Conservation (phyloP, 352 stramenopile species). For the Plasmopara viticola region DNA sequence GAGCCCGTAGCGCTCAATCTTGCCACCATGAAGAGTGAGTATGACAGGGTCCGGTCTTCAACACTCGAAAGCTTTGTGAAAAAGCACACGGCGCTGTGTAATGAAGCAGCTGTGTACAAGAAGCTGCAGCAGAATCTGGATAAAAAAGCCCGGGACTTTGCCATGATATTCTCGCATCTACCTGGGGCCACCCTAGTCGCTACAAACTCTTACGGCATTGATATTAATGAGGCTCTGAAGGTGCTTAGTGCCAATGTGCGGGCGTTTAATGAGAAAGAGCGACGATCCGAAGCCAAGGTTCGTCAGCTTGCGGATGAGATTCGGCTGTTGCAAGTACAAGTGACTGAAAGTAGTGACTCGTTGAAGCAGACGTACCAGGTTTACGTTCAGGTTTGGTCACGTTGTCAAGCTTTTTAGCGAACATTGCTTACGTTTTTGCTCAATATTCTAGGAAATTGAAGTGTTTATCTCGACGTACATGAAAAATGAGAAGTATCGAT, state of each 20-base stretch:
- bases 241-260: constrained; percentile 23
- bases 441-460: constrained; percentile 56
- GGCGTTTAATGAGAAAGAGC: constrained; percentile 32
- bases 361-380: constrained; percentile 41
- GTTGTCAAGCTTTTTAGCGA: background rate
- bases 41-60: constrained; percentile 45
- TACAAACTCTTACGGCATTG: constrained; percentile 21
- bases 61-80: constrained; percentile 67
- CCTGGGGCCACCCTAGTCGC: constrained; percentile 17
- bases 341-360: constrained; percentile 27
- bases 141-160: constrained; percentile 39
- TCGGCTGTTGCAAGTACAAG: constrained; percentile 25
- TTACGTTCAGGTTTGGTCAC: constrained; percentile 50
- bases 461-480: constrained; percentile 69
- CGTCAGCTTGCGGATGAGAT: constrained; percentile 46
- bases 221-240: constrained; percentile 22
- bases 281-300: constrained; percentile 36
- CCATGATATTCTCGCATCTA: constrained; percentile 21
- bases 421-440: background rate
- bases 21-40: constrained; percentile 74
- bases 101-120: constrained; percentile 33
- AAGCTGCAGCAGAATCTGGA: constrained; percentile 68
- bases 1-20: constrained; percentile 70
- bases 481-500: constrained; percentile 83
- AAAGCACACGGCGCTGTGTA: constrained; percentile 36